Evolutionary conservation across 2,329 filamentous ascomycete genomes (phyloP).

Genomic region (Colletotrichum navitas): DNA sequence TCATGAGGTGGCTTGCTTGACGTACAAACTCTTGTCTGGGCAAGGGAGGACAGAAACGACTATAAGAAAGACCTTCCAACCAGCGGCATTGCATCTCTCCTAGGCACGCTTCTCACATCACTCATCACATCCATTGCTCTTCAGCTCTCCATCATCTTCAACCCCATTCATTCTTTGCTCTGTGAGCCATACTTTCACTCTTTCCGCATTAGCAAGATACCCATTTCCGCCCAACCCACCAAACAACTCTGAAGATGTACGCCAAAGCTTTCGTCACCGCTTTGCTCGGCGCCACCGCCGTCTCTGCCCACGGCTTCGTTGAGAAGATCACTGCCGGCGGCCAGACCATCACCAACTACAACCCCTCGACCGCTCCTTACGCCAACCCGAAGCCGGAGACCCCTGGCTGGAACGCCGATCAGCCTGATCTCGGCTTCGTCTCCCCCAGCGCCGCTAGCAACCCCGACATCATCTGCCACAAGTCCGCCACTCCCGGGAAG

Average conservation of each 20-base stretch:
- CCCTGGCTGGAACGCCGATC: slow-evolving; percentile 44
- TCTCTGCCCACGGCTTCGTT: slow-evolving; percentile 51
- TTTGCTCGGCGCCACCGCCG: slow-evolving; percentile 45
- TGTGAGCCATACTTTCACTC: slow-evolving; percentile 38
- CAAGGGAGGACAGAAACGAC: background rate
- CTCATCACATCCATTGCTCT: slow-evolving; percentile 38
- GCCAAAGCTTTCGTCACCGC: slow-evolving; percentile 44
- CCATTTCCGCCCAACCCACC: background rate
- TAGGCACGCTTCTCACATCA: slow-evolving; percentile 26
- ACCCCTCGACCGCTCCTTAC: slow-evolving; percentile 46
- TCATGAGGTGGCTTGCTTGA: slow-evolving; percentile 3
- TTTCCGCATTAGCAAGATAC: slow-evolving; percentile 13
- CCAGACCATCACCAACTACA: slow-evolving; percentile 48
- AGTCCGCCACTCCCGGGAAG: slow-evolving; percentile 55
- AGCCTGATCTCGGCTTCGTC: slow-evolving; percentile 58
- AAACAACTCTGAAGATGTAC: slow-evolving; percentile 29
- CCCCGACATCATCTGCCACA: slow-evolving; percentile 63
- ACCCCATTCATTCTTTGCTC: slow-evolving; percentile 37
- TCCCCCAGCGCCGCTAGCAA: slow-evolving; percentile 55
- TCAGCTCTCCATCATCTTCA: slow-evolving; percentile 24
- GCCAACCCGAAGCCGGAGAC: slow-evolving; percentile 47
- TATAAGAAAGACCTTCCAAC: slow-evolving; percentile 33
- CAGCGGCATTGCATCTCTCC: background rate
- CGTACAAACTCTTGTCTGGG: slow-evolving; percentile 13
- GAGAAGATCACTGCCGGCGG: slow-evolving; percentile 48